phyloP scores from a whole-genome alignment of 1,139 yeast genomes.

The Lodderomyces orthopsilosis region DNA sequence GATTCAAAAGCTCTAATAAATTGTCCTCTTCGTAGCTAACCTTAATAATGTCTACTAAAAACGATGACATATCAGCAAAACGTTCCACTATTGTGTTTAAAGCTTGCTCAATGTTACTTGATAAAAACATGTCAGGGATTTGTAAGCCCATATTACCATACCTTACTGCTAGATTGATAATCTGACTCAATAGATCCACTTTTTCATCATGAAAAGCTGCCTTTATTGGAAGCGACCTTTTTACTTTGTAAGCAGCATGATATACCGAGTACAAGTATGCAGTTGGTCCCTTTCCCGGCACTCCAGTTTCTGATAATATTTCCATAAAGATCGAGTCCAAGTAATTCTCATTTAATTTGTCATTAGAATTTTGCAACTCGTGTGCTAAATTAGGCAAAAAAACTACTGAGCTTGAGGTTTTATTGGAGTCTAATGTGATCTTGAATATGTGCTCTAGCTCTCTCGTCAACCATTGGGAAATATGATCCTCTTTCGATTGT shows the following conservation, averaged over 20 bases:
- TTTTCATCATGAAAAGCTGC: slow-evolving; percentile 39
- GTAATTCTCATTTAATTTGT: slow-evolving; percentile 24
- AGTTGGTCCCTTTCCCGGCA: slow-evolving; percentile 36
- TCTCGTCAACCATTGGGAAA: slow-evolving; percentile 28
- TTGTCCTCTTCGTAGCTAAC: slow-evolving; percentile 67
- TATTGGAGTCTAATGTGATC: slow-evolving; percentile 27
- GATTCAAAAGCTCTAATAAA: slow-evolving; percentile 56
- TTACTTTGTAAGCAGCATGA: slow-evolving; percentile 34
- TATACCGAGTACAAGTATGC: slow-evolving; percentile 48
- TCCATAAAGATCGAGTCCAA: slow-evolving; percentile 55
- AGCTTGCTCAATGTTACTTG: slow-evolving; percentile 31
- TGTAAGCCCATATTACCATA: slow-evolving; percentile 72
- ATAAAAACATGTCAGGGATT: slow-evolving; percentile 62
- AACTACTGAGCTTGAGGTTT: slow-evolving; percentile 15
- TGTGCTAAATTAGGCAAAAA: slow-evolving; percentile 37
- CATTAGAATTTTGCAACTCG: slow-evolving; percentile 29
- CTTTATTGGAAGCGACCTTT: slow-evolving; percentile 41
- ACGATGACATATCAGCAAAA: slow-evolving; percentile 46
- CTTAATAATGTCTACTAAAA: slow-evolving; percentile 54
- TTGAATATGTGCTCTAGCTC: slow-evolving; percentile 40
- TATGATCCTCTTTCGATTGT: slow-evolving; percentile 17
- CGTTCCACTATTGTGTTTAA: slow-evolving; percentile 29
- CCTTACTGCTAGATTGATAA: slow-evolving; percentile 55
- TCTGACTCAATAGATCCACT: slow-evolving; percentile 42
- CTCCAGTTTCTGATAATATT: slow-evolving; percentile 51